Base-by-base conservation (phyloP, 2,329 filamentous ascomycete species). In the Trichoderma guizhouense region DNA sequence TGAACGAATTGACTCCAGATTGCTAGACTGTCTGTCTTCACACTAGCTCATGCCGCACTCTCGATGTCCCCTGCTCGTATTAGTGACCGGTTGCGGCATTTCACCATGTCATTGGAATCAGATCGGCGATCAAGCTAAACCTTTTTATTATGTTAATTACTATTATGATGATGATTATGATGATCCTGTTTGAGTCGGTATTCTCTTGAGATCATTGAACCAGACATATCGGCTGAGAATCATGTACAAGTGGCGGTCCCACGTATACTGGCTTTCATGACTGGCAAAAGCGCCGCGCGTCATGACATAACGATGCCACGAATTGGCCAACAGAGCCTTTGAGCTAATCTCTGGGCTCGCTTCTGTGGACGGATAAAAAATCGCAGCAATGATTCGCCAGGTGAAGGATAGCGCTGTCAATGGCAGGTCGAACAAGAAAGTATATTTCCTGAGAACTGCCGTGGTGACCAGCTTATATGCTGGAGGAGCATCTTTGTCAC, bases 201-300 rank as follows among this genome's bases (percentile, higher is more conserved):
- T 69, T 63, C 66, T 75, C 67, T 57, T 71, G 55, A 76, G 34
- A 58, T 75, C 74, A 69, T 83, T 83, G 73, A 82, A 82, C 82
- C 82, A 83, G 47, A 83, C 80, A 71, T 83, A 81, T 53, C 81
- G 80, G 73, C 81, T 82, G 9, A 82, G 61, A 1, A 83, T 71
- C 78, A 83, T 77, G 74, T 83, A 83, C 71, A 83, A 51, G 51
- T 80, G 76, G 18, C 82, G 76, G 70, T 83, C 82, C 81, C 81
- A 83, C 1, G 81, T 80, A 69, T 83, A 83, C 74, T 83, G 82
- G 69, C 79, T 82, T 39, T 73, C 73, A 71, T 83, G 81, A 60
- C 79, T 79, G 24, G 78, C 76, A 72, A 83, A 83, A 0, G 82
- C 81, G 11, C 74, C 58, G n/a, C 82, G 75, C 6, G 81, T 81